Percentiles rank a stretch among this genome's conserved stretches.
These are phyloP conservation scores for Xylariaceae sp. DNA, from an alignment of 2,329 filamentous ascomycete species.

Conservation along the genomic window DNA sequence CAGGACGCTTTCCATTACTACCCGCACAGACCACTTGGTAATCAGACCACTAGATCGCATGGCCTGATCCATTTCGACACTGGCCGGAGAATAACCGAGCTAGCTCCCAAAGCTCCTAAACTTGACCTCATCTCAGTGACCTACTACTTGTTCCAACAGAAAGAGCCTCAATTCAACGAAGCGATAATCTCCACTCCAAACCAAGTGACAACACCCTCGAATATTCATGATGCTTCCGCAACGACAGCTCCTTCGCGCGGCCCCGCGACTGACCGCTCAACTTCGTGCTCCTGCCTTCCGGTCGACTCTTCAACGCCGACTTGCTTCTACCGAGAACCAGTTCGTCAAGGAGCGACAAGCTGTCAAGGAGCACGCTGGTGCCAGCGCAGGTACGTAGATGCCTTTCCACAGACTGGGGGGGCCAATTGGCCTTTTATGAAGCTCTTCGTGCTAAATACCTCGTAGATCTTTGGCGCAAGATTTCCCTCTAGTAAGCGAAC, in stretches of 20 bases:
- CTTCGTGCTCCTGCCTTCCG: slow-evolving; percentile 61
- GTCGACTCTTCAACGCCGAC: slow-evolving; percentile 69
- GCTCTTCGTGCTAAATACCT: slow-evolving; percentile 43
- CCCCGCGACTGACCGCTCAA: slow-evolving; percentile 67
- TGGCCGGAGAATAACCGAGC: slow-evolving; percentile 38
- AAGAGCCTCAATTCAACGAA: slow-evolving; percentile 46
- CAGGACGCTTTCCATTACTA: not conserved
- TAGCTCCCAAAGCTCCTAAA: slow-evolving; percentile 26
- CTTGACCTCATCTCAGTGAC: slow-evolving; percentile 39
- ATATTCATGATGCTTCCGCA: slow-evolving; percentile 65
- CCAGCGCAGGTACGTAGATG: slow-evolving; percentile 76
- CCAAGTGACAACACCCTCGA: not conserved
- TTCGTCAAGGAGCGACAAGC: slow-evolving; percentile 92
- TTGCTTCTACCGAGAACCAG: slow-evolving; percentile 82
- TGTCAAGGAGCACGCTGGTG: slow-evolving; percentile 87
- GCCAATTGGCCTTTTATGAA: slow-evolving; percentile 18
- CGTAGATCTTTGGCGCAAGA: slow-evolving; percentile 91
- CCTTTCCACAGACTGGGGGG: not conserved
- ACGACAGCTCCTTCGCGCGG: slow-evolving; percentile 64
- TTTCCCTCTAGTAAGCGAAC: slow-evolving; percentile 88
- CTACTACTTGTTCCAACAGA: slow-evolving; percentile 23
- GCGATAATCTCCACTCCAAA: slow-evolving; percentile 32
- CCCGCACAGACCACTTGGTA: slow-evolving; percentile 22
- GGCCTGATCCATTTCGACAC: slow-evolving; percentile 15
- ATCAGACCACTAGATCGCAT: slow-evolving; percentile 3